These are phyloP conservation scores for Pichia sp. DNA, from an alignment of 1,139 yeast species.

Conservation along the genomic window DNA sequence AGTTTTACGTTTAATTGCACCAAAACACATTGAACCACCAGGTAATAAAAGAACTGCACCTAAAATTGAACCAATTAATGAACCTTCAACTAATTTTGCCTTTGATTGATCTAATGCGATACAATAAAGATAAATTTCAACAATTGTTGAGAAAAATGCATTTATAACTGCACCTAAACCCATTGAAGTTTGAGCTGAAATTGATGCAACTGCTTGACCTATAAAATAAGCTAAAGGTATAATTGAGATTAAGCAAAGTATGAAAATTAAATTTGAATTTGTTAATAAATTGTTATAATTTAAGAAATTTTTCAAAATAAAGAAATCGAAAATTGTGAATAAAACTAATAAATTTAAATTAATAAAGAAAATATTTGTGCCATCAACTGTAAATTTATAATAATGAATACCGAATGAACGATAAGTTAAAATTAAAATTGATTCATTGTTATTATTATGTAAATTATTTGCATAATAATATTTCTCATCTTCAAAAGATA, in stretches of 20 bases:
- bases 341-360: slow-evolving; percentile 73
- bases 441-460: slow-evolving; percentile 32
- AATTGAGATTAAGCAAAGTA: slow-evolving; percentile 72
- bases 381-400: slow-evolving; percentile 92
- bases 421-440: slow-evolving; percentile 71
- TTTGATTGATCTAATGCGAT: slow-evolving; percentile 84
- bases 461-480: slow-evolving; percentile 37
- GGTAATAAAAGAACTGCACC: slow-evolving; percentile 91
- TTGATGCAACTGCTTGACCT: slow-evolving; percentile 98
- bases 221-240: slow-evolving; percentile 93
- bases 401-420: slow-evolving; percentile 88
- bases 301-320: slow-evolving; percentile 47
- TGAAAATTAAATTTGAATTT: slow-evolving; percentile 55
- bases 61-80: slow-evolving; percentile 89
- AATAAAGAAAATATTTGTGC: slow-evolving; percentile 88
- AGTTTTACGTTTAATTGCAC: slow-evolving; percentile 84
- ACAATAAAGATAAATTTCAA: slow-evolving; percentile 85
- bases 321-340: slow-evolving; percentile 78
- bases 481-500: slow-evolving; percentile 58
- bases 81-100: slow-evolving; percentile 90
- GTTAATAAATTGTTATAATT: slow-evolving; percentile 47
- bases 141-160: slow-evolving; percentile 94
- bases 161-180: slow-evolving; percentile 99
- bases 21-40: slow-evolving; percentile 95
- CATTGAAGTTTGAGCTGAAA: slow-evolving; percentile 97